These are phyloP conservation scores for Rubia yunnanensis DNA, from an alignment of 257 asterid species.

Conservation along the genomic window DNA sequence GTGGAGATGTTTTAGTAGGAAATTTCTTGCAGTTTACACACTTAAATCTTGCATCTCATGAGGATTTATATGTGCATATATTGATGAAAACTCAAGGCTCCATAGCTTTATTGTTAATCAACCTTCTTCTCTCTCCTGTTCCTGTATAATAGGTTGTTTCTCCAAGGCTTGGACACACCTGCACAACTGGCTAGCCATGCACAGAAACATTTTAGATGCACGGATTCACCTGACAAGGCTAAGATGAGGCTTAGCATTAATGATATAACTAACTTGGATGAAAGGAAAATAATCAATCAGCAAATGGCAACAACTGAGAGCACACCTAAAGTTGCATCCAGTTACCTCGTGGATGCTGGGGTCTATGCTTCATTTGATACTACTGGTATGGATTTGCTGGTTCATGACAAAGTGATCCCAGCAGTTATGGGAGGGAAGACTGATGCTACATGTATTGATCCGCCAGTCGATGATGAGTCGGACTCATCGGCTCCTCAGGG, in stretches of 20 bases:
- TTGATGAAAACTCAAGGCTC: background rate
- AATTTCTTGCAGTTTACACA: background rate
- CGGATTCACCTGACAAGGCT: background rate
- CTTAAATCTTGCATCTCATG: too few relatives aligned
- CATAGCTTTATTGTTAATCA: background rate
- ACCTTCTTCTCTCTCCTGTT: background rate
- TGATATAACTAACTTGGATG: constrained; percentile 4
- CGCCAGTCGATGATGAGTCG: background rate
- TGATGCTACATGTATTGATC: background rate
- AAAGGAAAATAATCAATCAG: background rate
- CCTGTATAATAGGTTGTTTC: constrained; percentile 15
- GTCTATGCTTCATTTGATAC: too few relatives aligned
- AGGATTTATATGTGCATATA: background rate
- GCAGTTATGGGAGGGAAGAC: too few relatives aligned
- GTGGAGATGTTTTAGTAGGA: background rate
- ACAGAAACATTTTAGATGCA: constrained; percentile 12
- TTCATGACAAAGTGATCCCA: too few relatives aligned
- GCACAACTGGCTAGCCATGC: constrained; percentile 25
- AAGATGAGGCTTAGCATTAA: background rate
- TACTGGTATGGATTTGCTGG: too few relatives aligned
- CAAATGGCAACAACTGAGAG: too few relatives aligned
- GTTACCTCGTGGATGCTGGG: too few relatives aligned
- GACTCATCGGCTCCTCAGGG: background rate
- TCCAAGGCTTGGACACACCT: constrained; percentile 19
- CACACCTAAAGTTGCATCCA: too few relatives aligned